These are phyloP conservation scores for Melastoma candidum DNA, from an alignment of 441 rosid genomes.

Conservation along the genomic window DNA sequence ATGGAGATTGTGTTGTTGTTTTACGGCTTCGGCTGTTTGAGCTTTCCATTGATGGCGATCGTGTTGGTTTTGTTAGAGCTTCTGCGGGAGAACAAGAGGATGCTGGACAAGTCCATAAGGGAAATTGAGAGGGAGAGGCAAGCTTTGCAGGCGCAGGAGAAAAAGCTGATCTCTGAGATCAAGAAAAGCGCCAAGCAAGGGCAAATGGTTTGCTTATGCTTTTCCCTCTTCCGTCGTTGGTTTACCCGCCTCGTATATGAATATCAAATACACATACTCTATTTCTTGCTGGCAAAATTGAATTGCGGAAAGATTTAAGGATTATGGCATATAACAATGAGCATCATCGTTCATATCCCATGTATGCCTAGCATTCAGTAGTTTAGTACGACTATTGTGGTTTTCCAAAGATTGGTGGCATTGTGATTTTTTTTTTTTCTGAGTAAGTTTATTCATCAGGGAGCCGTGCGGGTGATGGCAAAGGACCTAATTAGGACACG, in stretches of 20 bases:
- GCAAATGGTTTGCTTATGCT: conserved; percentile 47
- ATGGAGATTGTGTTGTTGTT: too few species aligned
- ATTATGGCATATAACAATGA: too few species aligned
- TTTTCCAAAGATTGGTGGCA: too few species aligned
- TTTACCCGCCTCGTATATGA: neutral
- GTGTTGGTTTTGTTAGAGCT: conserved; percentile 34
- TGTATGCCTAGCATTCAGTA: too few species aligned
- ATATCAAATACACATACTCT: neutral
- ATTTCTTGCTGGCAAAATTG: too few species aligned
- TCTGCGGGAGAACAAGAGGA: conserved; percentile 81
- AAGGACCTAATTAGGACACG: conserved; percentile 88
- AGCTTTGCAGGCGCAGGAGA: conserved; percentile 74
- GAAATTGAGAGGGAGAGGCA: conserved; percentile 95
- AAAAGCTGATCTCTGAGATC: conserved; percentile 77
- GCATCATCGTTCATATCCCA: too few species aligned
- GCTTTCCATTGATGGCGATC: neutral
- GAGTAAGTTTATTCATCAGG: conserved; percentile 29
- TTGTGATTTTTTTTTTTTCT: neutral
- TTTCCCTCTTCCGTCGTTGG: neutral
- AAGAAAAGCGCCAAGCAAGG: conserved; percentile 92
- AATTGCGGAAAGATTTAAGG: too few species aligned
- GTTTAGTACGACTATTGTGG: too few species aligned
- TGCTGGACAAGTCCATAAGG: conserved; percentile 86
- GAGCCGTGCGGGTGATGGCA: conserved; percentile 96
- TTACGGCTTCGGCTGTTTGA: too few species aligned